Percentiles rank a stretch among this genome's conserved stretches.
phyloP scores from a whole-genome alignment of 1,139 yeast species.

The Pichia sp. region DNA sequence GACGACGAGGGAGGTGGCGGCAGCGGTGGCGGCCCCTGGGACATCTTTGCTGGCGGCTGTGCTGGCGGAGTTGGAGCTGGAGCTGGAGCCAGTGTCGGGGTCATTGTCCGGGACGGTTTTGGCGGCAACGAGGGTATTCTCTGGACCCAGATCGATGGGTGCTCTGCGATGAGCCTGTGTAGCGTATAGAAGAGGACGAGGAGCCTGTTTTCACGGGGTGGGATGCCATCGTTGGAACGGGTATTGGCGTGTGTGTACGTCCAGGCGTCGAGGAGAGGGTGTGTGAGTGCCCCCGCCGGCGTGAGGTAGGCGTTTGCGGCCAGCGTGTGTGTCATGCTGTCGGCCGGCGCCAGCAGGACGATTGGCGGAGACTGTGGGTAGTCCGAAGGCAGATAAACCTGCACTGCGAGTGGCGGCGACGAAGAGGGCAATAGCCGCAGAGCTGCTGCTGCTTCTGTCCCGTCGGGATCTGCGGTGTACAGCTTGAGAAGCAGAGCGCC shows the following conservation, averaged over 20 bases:
- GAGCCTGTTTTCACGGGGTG: conserved; percentile 7
- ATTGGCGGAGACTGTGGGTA: conserved; percentile 1
- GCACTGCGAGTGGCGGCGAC: background rate
- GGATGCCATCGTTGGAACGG: conserved; percentile 3
- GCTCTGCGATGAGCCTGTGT: conserved; percentile 16
- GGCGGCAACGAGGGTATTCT: background rate
- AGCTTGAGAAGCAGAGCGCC: conserved; percentile 39
- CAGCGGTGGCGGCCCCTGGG: background rate
- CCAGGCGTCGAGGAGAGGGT: conserved; percentile 2
- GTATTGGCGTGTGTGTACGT: background rate
- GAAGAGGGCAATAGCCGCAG: background rate
- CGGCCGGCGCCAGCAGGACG: conserved; percentile 36
- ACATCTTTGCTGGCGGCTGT: too few relatives aligned
- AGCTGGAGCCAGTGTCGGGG: too few relatives aligned
- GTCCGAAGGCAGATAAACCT: background rate
- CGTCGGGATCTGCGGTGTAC: too few relatives aligned
- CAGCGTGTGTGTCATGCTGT: conserved; percentile 31
- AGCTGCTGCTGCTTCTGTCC: too few relatives aligned
- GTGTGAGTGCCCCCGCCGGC: background rate
- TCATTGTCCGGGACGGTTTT: background rate
- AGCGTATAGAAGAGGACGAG: conserved; percentile 36
- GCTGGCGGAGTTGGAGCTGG: too few relatives aligned
- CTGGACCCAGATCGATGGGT: background rate
- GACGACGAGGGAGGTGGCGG: background rate
- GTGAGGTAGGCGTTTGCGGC: background rate